These are phyloP conservation scores for Dorcoceras hygrometricum DNA, from an alignment of 257 asterid genomes.

Conservation along the genomic window DNA sequence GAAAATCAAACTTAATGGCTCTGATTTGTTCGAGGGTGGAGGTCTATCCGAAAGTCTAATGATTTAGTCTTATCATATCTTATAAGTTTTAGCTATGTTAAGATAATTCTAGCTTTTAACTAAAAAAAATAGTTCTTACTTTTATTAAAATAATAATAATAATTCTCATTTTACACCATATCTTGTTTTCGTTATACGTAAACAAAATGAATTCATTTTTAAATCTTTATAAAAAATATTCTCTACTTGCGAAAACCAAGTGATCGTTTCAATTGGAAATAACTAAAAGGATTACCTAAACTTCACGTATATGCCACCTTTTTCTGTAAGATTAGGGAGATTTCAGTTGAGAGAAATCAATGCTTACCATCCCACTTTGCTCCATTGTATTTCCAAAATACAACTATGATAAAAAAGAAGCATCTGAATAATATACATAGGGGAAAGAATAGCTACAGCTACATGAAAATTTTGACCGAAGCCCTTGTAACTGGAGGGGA, in stretches of 20 bases:
- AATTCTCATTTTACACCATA: neutral
- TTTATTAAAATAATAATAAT: no score
- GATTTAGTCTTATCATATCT: no score
- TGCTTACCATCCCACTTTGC: neutral
- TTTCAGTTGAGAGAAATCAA: neutral
- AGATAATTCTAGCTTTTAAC: no score
- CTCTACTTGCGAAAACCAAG: no score
- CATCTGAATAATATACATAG: neutral
- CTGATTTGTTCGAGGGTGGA: neutral
- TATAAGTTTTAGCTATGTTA: no score
- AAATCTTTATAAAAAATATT: neutral
- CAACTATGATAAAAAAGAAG: no score
- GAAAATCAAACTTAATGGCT: neutral
- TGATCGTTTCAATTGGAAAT: neutral
- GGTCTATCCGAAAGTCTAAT: no score
- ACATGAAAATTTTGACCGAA: constrained; percentile 13
- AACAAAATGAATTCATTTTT: neutral
- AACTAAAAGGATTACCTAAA: no score
- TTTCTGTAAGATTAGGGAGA: no score
- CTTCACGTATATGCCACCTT: no score
- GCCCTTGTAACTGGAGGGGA: neutral
- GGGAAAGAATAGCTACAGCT: neutral
- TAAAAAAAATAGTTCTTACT: no score
- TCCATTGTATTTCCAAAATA: no score
- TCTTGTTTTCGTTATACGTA: neutral